Evolutionary conservation across 805 yeast species (phyloP), one percentile per base, ranked within the genome.

Genomic region (Phaffomyces opuntiae): DNA sequence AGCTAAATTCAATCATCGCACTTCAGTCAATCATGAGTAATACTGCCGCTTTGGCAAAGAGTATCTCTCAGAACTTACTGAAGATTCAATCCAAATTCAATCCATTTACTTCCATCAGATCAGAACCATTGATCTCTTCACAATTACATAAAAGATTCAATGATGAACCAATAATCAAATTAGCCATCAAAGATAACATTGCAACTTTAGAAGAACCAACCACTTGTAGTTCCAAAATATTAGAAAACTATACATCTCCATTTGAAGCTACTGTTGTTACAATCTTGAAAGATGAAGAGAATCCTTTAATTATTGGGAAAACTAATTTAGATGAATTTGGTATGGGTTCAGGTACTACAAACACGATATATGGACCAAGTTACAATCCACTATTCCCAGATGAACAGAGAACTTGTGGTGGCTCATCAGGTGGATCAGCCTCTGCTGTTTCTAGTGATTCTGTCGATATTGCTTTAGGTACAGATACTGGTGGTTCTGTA

Each of bases 401-500:
- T 5, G 62, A 63, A 17, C 62, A 63, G 41, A 63, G 75, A 36
- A 65, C 78, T 1, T 72, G 84, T 3, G 99, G 99, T 12, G 99
- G 99, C 0, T 89, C 97, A 0, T 87, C 96, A 7, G 96, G 98
- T 17, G 99, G 99, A 0, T 78, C 93, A 35, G 98, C 98, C 0
- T 96, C 96, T 1, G 86, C 95, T 0, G 96, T 91, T 2, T 83
- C 91, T 1, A 76, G 83, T 0, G 82, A 68, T 1, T 58, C 80
- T 50, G 83, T 80, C 32, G 87, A 83, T 59, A 80, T 86, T 55
- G 77, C 95, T 1, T 64, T 93, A 34, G 99, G 99, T 0, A 86
- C 98, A 1, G 99, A 93, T 57, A 93, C 99, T 0, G 99, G 99
- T 6, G 99, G 99, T 0, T 88, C 97, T 0, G 87, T 93, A 0